These are phyloP conservation scores for Wickerhamomyces sp. DNA, from an alignment of 1,139 yeast genomes.

Conservation along the genomic window DNA sequence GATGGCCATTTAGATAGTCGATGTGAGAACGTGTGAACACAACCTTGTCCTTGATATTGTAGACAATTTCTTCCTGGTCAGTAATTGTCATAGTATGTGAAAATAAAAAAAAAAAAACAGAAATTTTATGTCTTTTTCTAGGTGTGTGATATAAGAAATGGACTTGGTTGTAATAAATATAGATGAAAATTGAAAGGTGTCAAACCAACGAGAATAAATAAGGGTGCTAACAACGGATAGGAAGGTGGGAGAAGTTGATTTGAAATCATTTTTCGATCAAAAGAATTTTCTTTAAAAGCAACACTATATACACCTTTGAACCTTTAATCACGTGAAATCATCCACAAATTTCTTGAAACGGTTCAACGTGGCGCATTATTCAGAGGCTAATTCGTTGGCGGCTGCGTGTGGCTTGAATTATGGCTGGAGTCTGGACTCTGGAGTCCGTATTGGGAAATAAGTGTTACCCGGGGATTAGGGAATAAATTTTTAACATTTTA, in stretches of 20 bases:
- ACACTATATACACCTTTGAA: neutral
- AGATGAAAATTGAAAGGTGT: neutral
- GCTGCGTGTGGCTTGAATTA: neutral
- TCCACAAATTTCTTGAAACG: slow-evolving; percentile 8
- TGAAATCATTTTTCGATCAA: slow-evolving; percentile 1
- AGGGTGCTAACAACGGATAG: neutral
- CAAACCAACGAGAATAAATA: neutral
- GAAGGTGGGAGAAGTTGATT: neutral
- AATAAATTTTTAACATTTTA: too few relatives aligned
- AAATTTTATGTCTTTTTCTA: neutral
- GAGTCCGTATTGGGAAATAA: neutral
- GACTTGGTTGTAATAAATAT: neutral
- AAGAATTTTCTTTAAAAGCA: neutral
- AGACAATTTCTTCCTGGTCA: slow-evolving; percentile 3
- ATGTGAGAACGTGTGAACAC: slow-evolving; percentile 45
- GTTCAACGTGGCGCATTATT: slow-evolving; percentile 6
- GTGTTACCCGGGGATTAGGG: slow-evolving; percentile 4
- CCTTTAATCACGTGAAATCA: slow-evolving; percentile 13
- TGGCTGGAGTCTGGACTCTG: neutral
- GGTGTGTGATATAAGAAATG: neutral
- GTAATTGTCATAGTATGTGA: too few relatives aligned
- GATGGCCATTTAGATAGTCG: slow-evolving; percentile 57
- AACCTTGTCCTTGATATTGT: slow-evolving; percentile 23
- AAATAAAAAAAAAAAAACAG: too few relatives aligned
- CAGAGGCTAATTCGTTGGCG: slow-evolving; percentile 1